These are phyloP conservation scores for Cercospora sesami DNA, from an alignment of 2,329 filamentous ascomycete genomes.

Conservation along the genomic window DNA sequence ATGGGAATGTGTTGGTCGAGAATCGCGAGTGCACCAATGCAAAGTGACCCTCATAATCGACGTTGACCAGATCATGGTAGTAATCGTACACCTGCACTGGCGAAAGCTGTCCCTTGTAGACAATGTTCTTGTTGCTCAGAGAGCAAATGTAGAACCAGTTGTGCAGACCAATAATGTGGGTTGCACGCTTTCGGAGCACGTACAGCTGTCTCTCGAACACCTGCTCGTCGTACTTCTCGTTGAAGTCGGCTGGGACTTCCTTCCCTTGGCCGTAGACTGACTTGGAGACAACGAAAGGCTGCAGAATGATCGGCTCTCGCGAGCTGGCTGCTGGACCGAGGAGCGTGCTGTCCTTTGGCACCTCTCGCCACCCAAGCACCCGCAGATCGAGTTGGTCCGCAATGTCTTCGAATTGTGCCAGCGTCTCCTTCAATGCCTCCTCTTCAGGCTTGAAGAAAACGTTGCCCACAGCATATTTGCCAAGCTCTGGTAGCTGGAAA, in stretches of 20 bases:
- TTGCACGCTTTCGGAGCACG: conserved; percentile 89
- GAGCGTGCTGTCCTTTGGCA: conserved; percentile 88
- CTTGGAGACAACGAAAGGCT: conserved; percentile 88
- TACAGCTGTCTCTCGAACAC: conserved; percentile 92
- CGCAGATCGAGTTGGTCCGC: conserved; percentile 83
- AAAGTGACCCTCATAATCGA: conserved; percentile 96
- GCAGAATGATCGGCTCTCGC: conserved; percentile 89
- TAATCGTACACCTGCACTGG: conserved; percentile 97
- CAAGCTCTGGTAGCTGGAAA: conserved; percentile 79
- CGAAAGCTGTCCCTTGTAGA: conserved; percentile 96
- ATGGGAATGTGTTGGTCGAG: conserved; percentile 97
- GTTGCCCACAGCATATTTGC: conserved; percentile 96
- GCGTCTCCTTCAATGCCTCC: conserved; percentile 85
- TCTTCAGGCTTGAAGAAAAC: conserved; percentile 97
- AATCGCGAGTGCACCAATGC: conserved; percentile 96
- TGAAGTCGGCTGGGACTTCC: conserved; percentile 75
- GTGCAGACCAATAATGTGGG: conserved; percentile 89
- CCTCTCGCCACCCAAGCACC: conserved; percentile 93
- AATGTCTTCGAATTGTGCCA: conserved; percentile 90
- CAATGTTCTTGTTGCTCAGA: conserved; percentile 95
- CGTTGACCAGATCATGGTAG: conserved; percentile 94
- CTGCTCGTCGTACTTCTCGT: conserved; percentile 77
- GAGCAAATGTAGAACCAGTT: conserved; percentile 99
- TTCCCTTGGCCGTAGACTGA: conserved; percentile 80
- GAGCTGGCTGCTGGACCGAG: conserved; percentile 90